Evolutionary conservation across 192 early-diverging fungal genomes (phyloP).

Genomic region (Dissophora ornata): DNA sequence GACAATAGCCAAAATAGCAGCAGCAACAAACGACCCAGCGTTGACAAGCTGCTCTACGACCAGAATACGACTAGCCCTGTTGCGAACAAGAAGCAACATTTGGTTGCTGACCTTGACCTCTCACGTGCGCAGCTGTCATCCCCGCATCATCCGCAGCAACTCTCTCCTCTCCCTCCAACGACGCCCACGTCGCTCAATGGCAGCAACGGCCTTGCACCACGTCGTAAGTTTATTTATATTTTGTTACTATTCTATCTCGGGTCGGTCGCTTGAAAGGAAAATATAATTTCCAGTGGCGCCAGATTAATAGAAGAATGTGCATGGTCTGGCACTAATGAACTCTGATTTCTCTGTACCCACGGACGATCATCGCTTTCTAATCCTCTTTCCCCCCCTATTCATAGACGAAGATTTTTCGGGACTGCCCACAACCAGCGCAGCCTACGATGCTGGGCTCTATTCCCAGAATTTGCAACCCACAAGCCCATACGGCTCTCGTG

Average conservation of each 20-base stretch:
- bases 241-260: not conserved
- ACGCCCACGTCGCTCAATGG: conserved; percentile 23
- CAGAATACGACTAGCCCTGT: conserved; percentile 6
- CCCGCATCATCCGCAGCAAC: conserved; percentile 8
- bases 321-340: conserved; percentile 18
- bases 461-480: conserved; percentile 32
- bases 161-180: conserved; percentile 21
- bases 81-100: conserved; percentile 30
- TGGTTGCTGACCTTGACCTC: conserved; percentile 35
- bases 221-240: conserved; percentile 36
- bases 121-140: conserved; percentile 11
- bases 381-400: too few relatives aligned
- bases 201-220: conserved; percentile 12
- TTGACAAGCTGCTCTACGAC: conserved; percentile 22
- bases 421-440: conserved; percentile 16
- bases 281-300: conserved; percentile 36
- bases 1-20: conserved; percentile 14
- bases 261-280: conserved; percentile 33
- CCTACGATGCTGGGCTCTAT: conserved; percentile 42
- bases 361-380: not conserved
- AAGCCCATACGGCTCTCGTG: conserved; percentile 33
- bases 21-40: conserved; percentile 36
- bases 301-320: too few relatives aligned
- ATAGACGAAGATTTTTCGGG: conserved; percentile 31
- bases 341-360: not conserved